Evolutionary conservation across 164 flowering plant genomes (phyloP), one percentile per base, ranked within the genome.

Genomic region (Chimonanthus salicifolius): DNA sequence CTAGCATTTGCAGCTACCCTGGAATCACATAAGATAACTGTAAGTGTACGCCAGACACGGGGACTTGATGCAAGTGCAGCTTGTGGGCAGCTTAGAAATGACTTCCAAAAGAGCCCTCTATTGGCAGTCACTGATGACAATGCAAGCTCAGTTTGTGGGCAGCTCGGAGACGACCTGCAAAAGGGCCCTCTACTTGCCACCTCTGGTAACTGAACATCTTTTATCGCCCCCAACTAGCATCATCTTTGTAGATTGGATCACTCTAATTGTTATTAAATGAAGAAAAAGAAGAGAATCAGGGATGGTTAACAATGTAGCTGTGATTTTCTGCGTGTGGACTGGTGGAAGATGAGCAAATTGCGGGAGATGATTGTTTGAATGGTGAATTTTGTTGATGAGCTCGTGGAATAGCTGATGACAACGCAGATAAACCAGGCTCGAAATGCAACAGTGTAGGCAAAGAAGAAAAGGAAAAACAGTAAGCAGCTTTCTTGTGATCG

Each of bases 11-110:
- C 88, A 51, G 81, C 83, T 75, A 89, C 94, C 49, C 77, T 95
- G 15, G 98, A 95, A 74, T 85, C 97, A n/a, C 87, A 83, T 65
- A 92, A 88, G 79, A 75, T 95, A 73, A 92, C 99, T 10, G 86
- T 79, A 13, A 94, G 97, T 64, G 71, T 88, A 62, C 89, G 99
- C 9, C 96, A 90, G 78, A 94, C 99, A 49, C 88, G 99, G 45
- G 98, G 98, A 44, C 86, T 92, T 47, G 99, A 95, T 81, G 99
- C 97, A 44, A 89, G 88, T 84, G 98, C 99, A 33, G 98, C 99
- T 67, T 95, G 99, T 80, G 99, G 99, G 58, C 99, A 95, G 83
- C 88, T 95, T 43, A 85, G 97, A 74, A 95, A 95, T 72, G 80
- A 93, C 74, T 90, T 88, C 81, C 98, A 94, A 81, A 93, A 92